A percentile compares a stretch with the other conserved stretches of the same genome.
Evolutionary conservation across 345 rosid genomes (phyloP).

Genomic region (Microthlaspi erraticum): DNA sequence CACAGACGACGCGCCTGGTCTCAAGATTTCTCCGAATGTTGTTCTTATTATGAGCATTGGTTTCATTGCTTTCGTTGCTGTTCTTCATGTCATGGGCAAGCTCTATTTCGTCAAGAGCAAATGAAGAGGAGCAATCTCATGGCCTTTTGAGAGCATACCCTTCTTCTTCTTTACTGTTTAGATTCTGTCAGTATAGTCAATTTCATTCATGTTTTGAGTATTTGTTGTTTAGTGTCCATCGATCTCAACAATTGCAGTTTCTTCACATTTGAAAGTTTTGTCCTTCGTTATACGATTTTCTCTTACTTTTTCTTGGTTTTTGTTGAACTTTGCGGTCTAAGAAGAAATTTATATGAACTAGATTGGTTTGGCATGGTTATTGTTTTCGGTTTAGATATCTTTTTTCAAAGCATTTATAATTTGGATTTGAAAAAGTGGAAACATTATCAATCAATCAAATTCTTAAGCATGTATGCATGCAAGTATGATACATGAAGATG

Average conservation of each 20-base stretch:
- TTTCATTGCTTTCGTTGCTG: slow-evolving; percentile 88
- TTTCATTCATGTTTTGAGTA: slow-evolving; percentile 29
- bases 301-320: not conserved
- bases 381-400: not conserved
- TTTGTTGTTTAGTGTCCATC: slow-evolving; percentile 15
- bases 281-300: not conserved
- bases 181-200: slow-evolving; percentile 18
- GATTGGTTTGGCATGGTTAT: not conserved
- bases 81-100: slow-evolving; percentile 88
- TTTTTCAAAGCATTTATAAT: not conserved
- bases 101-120: slow-evolving; percentile 65
- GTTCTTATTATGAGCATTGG: slow-evolving; percentile 93
- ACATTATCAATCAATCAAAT: too few species aligned
- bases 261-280: slow-evolving; percentile 15
- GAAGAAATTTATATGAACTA: not conserved
- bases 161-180: not conserved
- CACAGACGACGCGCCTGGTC: slow-evolving; percentile 86
- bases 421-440: not conserved
- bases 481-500: not conserved
- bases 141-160: not conserved
- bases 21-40: slow-evolving; percentile 85
- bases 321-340: not conserved
- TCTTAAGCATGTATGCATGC: too few species aligned
- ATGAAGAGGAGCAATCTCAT: slow-evolving; percentile 19
- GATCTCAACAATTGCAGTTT: slow-evolving; percentile 10